Percentiles rank a stretch among this genome's conserved stretches.
Evolutionary conservation across 129 eudicot genomes (phyloP).

Genomic region (Apium graveolens): DNA sequence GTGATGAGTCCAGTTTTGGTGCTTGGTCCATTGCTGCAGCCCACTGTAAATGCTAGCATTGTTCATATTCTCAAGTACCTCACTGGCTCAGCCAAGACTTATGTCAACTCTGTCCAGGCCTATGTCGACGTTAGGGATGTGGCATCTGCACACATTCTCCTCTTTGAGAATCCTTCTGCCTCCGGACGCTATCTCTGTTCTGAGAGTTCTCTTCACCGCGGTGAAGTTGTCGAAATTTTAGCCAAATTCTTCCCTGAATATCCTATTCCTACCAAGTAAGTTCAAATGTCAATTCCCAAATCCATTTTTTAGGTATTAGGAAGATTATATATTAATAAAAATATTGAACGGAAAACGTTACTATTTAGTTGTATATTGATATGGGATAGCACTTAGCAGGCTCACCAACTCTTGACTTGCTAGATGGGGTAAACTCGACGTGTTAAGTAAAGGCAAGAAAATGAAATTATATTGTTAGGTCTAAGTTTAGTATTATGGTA

Average conservation of each 20-base stretch:
- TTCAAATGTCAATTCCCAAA: not conserved
- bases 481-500: not conserved
- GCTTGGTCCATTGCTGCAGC: constrained; percentile 73
- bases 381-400: not conserved
- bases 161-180: constrained; percentile 67
- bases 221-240: constrained; percentile 74
- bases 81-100: constrained; percentile 80
- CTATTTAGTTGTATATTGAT: not conserved
- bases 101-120: constrained; percentile 74
- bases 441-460: not conserved
- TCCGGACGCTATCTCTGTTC: constrained; percentile 78
- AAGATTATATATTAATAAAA: not conserved
- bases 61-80: constrained; percentile 75
- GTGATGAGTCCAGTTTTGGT: constrained; percentile 70
- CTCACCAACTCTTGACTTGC: not conserved
- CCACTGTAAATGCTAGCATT: constrained; percentile 73
- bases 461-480: not conserved
- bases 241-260: constrained; percentile 83
- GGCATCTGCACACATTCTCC: constrained; percentile 80
- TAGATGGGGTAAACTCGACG: not conserved
- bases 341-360: not conserved
- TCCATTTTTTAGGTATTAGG: not conserved
- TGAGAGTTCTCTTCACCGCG: constrained; percentile 87
- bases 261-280: constrained; percentile 94
- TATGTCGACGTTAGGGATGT: constrained; percentile 85